A percentile compares a stretch with the other conserved stretches of the same genome.
phyloP scores from a whole-genome alignment of 176 grass and related monocot genomes.

The Dactylis glomerata region DNA sequence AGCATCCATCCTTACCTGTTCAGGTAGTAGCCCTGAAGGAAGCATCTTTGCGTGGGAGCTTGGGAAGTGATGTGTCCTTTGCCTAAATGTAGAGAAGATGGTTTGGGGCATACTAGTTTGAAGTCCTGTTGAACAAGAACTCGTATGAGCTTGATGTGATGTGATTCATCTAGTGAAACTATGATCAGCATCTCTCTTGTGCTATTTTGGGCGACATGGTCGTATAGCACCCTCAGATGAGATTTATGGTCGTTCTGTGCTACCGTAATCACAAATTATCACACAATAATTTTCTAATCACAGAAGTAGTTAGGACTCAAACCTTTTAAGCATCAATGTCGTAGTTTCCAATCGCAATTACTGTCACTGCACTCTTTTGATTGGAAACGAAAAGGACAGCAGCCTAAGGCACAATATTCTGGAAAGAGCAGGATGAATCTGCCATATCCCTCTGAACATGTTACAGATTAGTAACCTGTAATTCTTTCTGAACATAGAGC shows the following conservation, averaged over 20 bases:
- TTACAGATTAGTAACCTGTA: too few species aligned
- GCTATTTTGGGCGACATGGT: neutral
- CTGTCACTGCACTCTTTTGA: too few species aligned
- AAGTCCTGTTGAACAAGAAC: neutral
- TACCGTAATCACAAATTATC: neutral
- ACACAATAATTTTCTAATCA: neutral
- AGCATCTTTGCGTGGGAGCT: neutral
- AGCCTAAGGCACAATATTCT: conserved; percentile 43
- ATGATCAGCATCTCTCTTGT: neutral
- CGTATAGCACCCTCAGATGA: neutral
- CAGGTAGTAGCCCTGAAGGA: neutral
- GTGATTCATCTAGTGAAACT: neutral
- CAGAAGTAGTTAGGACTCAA: neutral
- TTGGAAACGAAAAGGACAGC: neutral
- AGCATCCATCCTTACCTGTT: neutral
- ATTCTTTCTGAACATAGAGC: too few species aligned
- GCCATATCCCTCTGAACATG: too few species aligned
- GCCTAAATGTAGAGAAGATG: neutral
- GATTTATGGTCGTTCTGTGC: too few species aligned
- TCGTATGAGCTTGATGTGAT: neutral
- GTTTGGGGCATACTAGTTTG: neutral
- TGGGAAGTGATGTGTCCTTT: neutral
- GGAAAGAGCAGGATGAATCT: too few species aligned
- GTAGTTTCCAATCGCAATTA: neutral
- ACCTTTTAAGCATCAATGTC: neutral